phyloP scores from a whole-genome alignment of 768 basidiomycete genomes.

The Suillus hirtellus region DNA sequence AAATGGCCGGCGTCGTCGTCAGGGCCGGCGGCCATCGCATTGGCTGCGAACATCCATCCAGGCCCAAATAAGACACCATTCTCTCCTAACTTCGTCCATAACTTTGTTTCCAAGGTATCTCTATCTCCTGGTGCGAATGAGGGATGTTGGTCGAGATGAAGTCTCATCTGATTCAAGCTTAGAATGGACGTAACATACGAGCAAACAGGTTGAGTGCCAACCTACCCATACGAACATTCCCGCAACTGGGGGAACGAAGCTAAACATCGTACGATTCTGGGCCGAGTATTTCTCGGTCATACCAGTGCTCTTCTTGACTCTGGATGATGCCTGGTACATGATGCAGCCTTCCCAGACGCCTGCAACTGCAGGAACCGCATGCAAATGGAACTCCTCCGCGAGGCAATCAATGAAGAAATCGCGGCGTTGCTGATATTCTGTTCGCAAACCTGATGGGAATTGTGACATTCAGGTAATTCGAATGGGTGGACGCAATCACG shows the following conservation, averaged over 20 bases:
- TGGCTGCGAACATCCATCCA: constrained; percentile 36
- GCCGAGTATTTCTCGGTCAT: constrained; percentile 43
- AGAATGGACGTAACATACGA: background rate
- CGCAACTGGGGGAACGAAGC: constrained; percentile 73
- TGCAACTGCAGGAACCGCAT: constrained; percentile 32
- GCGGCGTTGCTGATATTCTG: constrained; percentile 58
- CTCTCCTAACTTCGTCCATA: constrained; percentile 63
- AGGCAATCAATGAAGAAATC: constrained; percentile 67
- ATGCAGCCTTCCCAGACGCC: constrained; percentile 37
- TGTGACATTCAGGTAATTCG: background rate
- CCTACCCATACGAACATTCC: constrained; percentile 82
- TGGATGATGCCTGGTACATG: constrained; percentile 48
- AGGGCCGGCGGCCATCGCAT: constrained; percentile 31
- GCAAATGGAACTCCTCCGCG: constrained; percentile 60
- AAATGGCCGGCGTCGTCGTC: constrained; percentile 46
- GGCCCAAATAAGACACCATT: constrained; percentile 65
- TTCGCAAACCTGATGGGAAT: constrained; percentile 42
- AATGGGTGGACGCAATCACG: background rate
- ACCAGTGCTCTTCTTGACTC: constrained; percentile 24
- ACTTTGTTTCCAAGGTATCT: constrained; percentile 51
- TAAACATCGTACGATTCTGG: constrained; percentile 45
- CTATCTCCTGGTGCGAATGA: constrained; percentile 37
- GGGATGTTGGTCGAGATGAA: constrained; percentile 63
- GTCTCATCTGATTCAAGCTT: constrained; percentile 44
- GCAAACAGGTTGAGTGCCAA: constrained; percentile 17